These are phyloP conservation scores for Candida morakotiae DNA, from an alignment of 805 yeast species.

Conservation along the genomic window DNA sequence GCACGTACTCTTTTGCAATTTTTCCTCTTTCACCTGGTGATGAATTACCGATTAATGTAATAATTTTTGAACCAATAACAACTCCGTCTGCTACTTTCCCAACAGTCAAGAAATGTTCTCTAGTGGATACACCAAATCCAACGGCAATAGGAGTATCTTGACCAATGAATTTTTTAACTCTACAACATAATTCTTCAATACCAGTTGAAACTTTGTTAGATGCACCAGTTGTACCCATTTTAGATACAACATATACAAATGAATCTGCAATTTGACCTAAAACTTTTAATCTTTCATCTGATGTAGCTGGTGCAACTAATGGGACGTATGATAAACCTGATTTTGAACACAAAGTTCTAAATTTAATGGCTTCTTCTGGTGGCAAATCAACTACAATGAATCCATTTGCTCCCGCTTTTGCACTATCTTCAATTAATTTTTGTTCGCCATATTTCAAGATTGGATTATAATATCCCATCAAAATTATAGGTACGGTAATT, in stretches of 20 bases:
- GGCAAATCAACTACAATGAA: conserved; percentile 94
- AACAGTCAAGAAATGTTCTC: conserved; percentile 81
- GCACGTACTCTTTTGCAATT: conserved; percentile 63
- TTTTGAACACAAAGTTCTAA: conserved; percentile 67
- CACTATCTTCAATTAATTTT: conserved; percentile 71
- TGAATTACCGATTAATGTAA: conserved; percentile 66
- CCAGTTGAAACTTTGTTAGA: conserved; percentile 57
- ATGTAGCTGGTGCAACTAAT: conserved; percentile 93
- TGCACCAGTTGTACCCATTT: conserved; percentile 98
- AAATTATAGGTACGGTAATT: conserved; percentile 79
- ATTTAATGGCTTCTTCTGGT: conserved; percentile 92
- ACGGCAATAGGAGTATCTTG: conserved; percentile 76
- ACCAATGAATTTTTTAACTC: conserved; percentile 74
- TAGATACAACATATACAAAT: conserved; percentile 91
- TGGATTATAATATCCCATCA: conserved; percentile 99
- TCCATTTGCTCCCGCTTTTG: conserved; percentile 90
- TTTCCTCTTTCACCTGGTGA: conserved; percentile 56
- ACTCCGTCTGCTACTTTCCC: conserved; percentile 89
- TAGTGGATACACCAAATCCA: conserved; percentile 94
- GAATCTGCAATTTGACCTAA: conserved; percentile 89
- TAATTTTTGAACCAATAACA: conserved; percentile 87
- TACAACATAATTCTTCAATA: conserved; percentile 62
- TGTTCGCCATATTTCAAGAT: conserved; percentile 86
- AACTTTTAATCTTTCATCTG: conserved; percentile 78
- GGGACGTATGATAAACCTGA: conserved; percentile 84